Evolutionary conservation across 441 rosid species (phyloP).

Genomic region (Breynia disticha): DNA sequence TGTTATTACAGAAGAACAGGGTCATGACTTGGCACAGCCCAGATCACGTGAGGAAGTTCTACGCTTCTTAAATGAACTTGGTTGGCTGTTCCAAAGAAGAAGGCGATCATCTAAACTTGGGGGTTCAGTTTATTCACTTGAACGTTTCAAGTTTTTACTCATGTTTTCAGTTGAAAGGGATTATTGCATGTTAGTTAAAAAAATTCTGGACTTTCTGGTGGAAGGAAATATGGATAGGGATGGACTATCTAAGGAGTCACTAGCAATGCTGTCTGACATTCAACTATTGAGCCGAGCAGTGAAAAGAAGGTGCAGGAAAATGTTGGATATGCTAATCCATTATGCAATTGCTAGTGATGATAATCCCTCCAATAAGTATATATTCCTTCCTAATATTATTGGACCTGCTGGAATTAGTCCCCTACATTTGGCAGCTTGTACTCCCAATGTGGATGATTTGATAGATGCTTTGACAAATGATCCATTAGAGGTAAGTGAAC

Average conservation of each 20-base stretch:
- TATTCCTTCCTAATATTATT: slow-evolving; percentile 53
- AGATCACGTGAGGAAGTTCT: slow-evolving; percentile 55
- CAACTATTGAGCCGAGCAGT: slow-evolving; percentile 74
- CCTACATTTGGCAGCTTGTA: slow-evolving; percentile 77
- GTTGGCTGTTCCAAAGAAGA: slow-evolving; percentile 82
- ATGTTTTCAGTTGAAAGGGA: slow-evolving; percentile 70
- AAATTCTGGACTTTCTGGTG: slow-evolving; percentile 53
- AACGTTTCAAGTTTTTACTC: slow-evolving; percentile 64
- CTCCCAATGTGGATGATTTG: slow-evolving; percentile 46
- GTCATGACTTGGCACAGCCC: slow-evolving; percentile 26
- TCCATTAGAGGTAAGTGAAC: slow-evolving; percentile 71
- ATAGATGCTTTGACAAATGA: slow-evolving; percentile 76
- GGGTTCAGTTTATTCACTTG: slow-evolving; percentile 38
- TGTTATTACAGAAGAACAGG: slow-evolving; percentile 37
- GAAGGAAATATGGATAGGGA: slow-evolving; percentile 35
- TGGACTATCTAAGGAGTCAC: slow-evolving; percentile 39
- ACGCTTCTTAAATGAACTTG: slow-evolving; percentile 81
- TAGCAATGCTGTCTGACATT: slow-evolving; percentile 48
- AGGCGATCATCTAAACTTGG: slow-evolving; percentile 22
- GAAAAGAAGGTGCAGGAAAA: slow-evolving; percentile 50
- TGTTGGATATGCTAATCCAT: slow-evolving; percentile 58
- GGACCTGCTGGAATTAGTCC: slow-evolving; percentile 83
- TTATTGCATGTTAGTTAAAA: slow-evolving; percentile 49
- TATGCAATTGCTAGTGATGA: slow-evolving; percentile 23
- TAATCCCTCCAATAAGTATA: slow-evolving; percentile 23